Base-by-base conservation (phyloP, 2,329 filamentous ascomycete genomes). In the Sarocladium kiliense region DNA sequence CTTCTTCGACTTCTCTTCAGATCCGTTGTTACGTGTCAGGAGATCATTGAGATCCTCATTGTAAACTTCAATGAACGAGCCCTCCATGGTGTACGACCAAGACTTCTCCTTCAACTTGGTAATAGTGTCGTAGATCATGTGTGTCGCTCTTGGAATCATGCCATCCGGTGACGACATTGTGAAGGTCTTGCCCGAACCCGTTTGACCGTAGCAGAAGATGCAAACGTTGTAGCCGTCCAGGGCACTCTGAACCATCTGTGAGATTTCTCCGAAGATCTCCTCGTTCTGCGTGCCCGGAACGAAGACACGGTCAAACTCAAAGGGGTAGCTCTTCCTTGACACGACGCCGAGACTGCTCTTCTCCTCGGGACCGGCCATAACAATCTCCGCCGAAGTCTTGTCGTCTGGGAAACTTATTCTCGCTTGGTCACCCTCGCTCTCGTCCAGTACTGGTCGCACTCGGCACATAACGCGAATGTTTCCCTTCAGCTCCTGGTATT, bases 381-480 rank as follows among this genome's bases (percentile, higher is more conserved):
- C 83, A 55, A 99, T 90, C 66, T 97, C 91, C 55, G 92, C 89
- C 42, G 88, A 89, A 25, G 96, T 94, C 57, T 90, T 89, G 16
- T 88, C 82, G 34, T 97, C 77, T 0, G 93, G 91, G 61, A 90
- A 96, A 2, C 81, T 78, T 60, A 97, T 89, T 53, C 83, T 81
- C 2, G 93, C 91, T 12, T 83, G 77, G 23, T 85, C 78, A 6
- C 85, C 85, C 56, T 88, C 86, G 1, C 74, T 70, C 0, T 70
- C 62, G 23, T 76, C 77, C 21, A 88, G 75, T 0, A 87, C 76
- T 1, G 94, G 94, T 39, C 95, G 87, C 26, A 97, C 93, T 67
- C 94, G 86, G 66, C 93, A 97, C 84, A 99, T 99, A 61, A 99
- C 94, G 19, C 94, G 88, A 65, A 99, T 99, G 67, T 99, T 99